Percentiles rank a stretch among this genome's conserved stretches.
Conservation (phyloP, 441 rosid species). For the Populus hybrid region DNA sequence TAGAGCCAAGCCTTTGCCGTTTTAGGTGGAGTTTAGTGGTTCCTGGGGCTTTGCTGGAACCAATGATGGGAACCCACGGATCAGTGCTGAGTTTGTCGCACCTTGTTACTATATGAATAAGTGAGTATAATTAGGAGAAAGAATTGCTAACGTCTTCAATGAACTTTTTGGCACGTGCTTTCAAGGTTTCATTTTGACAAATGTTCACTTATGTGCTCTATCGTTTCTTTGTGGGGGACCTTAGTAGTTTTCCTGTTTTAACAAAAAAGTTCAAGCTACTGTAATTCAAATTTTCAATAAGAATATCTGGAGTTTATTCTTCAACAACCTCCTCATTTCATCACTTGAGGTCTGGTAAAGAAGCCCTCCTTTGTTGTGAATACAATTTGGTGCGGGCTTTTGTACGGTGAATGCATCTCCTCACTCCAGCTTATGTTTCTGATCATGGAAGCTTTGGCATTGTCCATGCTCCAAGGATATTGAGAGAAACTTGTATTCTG, state of each 20-base stretch:
- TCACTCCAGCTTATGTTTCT: not conserved
- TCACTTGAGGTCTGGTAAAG: not conserved
- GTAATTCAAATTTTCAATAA: not conserved
- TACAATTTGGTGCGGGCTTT: not conserved
- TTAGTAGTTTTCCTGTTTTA: not conserved
- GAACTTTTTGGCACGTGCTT: not conserved
- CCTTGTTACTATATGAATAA: conserved; percentile 87
- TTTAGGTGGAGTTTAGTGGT: conserved; percentile 78
- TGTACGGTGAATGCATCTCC: not conserved
- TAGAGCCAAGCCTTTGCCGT: conserved; percentile 85
- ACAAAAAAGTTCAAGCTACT: too few relatives aligned
- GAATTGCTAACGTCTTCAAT: not conserved
- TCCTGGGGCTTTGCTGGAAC: conserved; percentile 90
- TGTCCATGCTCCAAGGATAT: not conserved
- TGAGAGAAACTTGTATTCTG: not conserved
- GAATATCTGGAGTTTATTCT: not conserved
- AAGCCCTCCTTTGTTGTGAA: not conserved
- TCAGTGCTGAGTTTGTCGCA: conserved; percentile 78
- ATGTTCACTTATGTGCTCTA: not conserved
- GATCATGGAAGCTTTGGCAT: not conserved
- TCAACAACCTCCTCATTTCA: not conserved
- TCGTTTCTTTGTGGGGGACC: not conserved
- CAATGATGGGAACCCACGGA: conserved; percentile 78
- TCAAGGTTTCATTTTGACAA: not conserved
- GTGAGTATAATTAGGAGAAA: conserved; percentile 30